Conservation (phyloP, 768 basidiomycete genomes). For the Calocera viscosa region DNA sequence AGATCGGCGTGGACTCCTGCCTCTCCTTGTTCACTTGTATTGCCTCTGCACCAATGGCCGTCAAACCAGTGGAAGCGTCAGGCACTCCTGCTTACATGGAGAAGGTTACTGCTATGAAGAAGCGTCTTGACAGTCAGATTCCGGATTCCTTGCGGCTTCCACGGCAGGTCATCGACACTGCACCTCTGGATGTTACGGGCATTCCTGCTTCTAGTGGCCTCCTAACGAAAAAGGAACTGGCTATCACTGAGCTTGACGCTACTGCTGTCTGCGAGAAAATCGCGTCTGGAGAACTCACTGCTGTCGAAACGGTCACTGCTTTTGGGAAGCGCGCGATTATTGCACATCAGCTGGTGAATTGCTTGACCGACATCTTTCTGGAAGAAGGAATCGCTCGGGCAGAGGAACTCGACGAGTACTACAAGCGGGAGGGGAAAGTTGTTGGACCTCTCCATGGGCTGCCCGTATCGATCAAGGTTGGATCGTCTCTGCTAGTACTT, state of each 20-base stretch:
- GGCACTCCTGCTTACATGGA: neutral
- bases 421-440: conserved; percentile 5
- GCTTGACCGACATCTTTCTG: conserved; percentile 24
- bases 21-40: neutral
- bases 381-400: conserved; percentile 22
- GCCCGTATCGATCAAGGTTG: conserved; percentile 26
- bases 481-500: neutral
- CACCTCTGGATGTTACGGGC: conserved; percentile 39
- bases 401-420: conserved; percentile 21
- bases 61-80: neutral
- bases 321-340: conserved; percentile 24
- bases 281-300: neutral
- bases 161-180: conserved; percentile 8
- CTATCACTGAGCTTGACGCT: conserved; percentile 49
- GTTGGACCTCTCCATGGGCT: conserved; percentile 28
- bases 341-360: conserved; percentile 25
- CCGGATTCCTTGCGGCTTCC: conserved; percentile 1
- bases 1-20: no score
- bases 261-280: conserved; percentile 14
- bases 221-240: conserved; percentile 42
- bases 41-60: neutral
- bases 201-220: conserved; percentile 47
- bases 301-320: conserved; percentile 16
- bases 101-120: neutral
- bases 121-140: neutral